Evolutionary conservation across 306 rosid species (phyloP), one percentile per base, ranked within the genome.

Genomic region (Fagus crenata): DNA sequence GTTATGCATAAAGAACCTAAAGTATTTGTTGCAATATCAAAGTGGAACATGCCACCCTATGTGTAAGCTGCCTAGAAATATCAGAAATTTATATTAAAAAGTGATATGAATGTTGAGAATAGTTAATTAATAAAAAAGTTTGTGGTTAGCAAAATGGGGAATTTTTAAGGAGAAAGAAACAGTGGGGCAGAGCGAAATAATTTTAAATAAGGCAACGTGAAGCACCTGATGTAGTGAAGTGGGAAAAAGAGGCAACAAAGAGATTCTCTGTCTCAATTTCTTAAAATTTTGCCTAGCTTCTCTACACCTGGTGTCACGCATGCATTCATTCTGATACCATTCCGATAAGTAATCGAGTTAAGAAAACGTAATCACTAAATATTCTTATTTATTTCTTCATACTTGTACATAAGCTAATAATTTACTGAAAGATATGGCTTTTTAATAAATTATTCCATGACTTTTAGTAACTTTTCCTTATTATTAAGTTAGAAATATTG

Each of bases 31-130:
- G 89, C 28, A 77, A 83, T 74, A 70, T 71, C 74, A 86, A 76
- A 85, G 88, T 75, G 91, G 84, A 86, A 83, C 92, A 87, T 83
- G 87, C 86, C 68, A 83, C 91, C 89, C 78, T 72, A 56, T 77
- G 70, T 71, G 88, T 55, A 56, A 73, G 84, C 89, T 81, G 81
- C 69, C 81, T n/a, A 46, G 63, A 32, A 81, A 85, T 72, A 60
- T 42, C 71, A 39, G 72, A 77, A 73, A 69, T 37, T 39, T 67
- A 17, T 39, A 37, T 37, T 69, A 63, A 46, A 74, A 69, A 67
- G 22, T 33, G 7, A 49, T 35, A 8, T 17, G 54, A 79, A 15
- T 54, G 43, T 68, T 61, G 78, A 31, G 3, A 28, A 74, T 69
- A 71, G 35, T 58, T 71, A 71, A 72, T 74, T 58, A 49, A 4